phyloP scores from a whole-genome alignment of 2,329 filamentous ascomycete genomes.

The Nemania diffusa region DNA sequence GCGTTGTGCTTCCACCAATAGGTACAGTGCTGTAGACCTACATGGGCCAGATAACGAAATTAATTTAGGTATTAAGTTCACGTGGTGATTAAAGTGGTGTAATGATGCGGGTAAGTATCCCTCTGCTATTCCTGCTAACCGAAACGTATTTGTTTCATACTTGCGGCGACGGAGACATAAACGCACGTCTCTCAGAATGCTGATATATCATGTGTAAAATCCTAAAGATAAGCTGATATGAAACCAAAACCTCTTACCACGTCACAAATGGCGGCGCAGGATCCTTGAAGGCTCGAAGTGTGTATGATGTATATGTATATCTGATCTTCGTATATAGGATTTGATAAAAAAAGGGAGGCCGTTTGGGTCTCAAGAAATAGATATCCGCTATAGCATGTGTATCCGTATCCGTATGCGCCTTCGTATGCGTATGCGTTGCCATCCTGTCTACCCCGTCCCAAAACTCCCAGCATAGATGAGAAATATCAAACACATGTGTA shows the following conservation, averaged over 20 bases:
- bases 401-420: slow-evolving; percentile 16
- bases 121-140: background rate
- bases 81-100: background rate
- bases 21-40: background rate
- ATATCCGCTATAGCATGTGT: slow-evolving; percentile 8
- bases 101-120: background rate
- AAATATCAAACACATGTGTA: background rate
- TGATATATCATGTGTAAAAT: no score
- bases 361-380: background rate
- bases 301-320: background rate
- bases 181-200: background rate
- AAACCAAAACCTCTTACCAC: background rate
- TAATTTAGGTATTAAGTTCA: background rate
- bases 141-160: background rate
- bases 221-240: background rate
- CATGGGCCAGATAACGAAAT: background rate
- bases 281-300: background rate
- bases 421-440: slow-evolving; percentile 6
- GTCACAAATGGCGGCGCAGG: background rate
- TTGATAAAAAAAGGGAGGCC: background rate
- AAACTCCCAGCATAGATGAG: background rate
- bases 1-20: background rate
- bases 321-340: background rate
- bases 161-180: background rate
- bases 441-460: background rate